A percentile compares a stretch with the other conserved stretches of the same genome.
phyloP scores from a whole-genome alignment of 495 filamentous ascomycete species.

The Viridothelium virens region DNA sequence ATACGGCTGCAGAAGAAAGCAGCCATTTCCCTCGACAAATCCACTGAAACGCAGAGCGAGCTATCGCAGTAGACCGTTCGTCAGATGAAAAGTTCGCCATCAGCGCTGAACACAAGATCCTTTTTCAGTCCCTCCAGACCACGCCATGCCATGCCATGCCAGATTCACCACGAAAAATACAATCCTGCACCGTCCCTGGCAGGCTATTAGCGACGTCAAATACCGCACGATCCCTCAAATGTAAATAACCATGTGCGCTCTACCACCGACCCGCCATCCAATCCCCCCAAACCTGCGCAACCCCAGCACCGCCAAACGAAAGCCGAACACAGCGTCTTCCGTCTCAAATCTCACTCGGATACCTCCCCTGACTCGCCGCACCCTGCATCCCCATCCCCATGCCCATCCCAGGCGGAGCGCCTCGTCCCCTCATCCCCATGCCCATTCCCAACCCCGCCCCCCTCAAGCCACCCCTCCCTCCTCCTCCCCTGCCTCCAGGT shows the following conservation, averaged over 20 bases:
- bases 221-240: too few species aligned
- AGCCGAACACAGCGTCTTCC: too few species aligned
- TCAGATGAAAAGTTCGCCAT: not conserved
- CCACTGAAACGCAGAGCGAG: not conserved
- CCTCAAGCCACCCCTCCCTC: conserved; percentile 4
- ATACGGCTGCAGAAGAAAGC: not conserved
- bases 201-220: not conserved
- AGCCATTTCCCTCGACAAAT: not conserved
- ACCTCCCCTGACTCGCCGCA: conserved; percentile 18
- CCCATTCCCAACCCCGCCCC: not conserved
- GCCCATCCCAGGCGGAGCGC: too few species aligned
- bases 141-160: not conserved
- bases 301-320: not conserved
- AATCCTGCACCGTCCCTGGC: not conserved
- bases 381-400: not conserved
- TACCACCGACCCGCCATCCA: not conserved
- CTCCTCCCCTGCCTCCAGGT: conserved; percentile 19
- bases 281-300: not conserved
- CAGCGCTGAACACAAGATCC: not conserved
- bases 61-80: too few species aligned
- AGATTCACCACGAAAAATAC: not conserved
- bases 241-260: too few species aligned
- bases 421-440: too few species aligned
- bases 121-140: not conserved
- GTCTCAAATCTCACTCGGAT: conserved; percentile 21